These are phyloP conservation scores for Ophiostoma novo-ulmi DNA, from an alignment of 2,329 filamentous ascomycete species.

Conservation along the genomic window DNA sequence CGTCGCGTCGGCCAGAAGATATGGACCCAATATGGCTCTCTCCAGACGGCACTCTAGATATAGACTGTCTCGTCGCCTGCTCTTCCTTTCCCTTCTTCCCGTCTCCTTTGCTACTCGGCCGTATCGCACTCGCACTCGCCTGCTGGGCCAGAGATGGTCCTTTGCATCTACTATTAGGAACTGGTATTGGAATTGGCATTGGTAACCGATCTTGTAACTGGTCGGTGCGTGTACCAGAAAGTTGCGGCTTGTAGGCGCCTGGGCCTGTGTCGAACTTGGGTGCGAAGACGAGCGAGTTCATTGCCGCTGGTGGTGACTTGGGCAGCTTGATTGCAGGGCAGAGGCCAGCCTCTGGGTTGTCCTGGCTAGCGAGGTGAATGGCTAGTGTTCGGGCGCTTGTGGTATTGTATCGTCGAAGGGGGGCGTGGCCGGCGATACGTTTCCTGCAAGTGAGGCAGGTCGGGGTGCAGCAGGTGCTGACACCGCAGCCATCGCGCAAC, in stretches of 20 bases:
- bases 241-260: conserved; percentile 23
- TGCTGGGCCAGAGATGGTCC: neutral
- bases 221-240: conserved; percentile 14
- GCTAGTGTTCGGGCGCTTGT: conserved; percentile 78
- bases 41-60: neutral
- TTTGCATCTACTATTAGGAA: neutral
- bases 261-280: conserved; percentile 31
- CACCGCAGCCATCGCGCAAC: conserved; percentile 74
- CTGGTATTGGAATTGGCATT: too few species aligned
- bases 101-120: neutral
- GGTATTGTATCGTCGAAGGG: conserved; percentile 71
- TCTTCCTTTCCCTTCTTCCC: neutral
- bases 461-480: conserved; percentile 61
- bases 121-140: neutral
- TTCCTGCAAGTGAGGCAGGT: conserved; percentile 78
- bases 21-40: neutral
- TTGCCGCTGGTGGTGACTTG: conserved; percentile 42
- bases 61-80: neutral
- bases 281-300: conserved; percentile 46
- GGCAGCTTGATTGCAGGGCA: conserved; percentile 51
- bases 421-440: conserved; percentile 59
- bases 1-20: neutral
- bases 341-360: conserved; percentile 65
- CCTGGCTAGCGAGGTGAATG: conserved; percentile 72
- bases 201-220: neutral